Base-by-base conservation (phyloP, 352 stramenopile species). In the Globisporangium echinulatum region DNA sequence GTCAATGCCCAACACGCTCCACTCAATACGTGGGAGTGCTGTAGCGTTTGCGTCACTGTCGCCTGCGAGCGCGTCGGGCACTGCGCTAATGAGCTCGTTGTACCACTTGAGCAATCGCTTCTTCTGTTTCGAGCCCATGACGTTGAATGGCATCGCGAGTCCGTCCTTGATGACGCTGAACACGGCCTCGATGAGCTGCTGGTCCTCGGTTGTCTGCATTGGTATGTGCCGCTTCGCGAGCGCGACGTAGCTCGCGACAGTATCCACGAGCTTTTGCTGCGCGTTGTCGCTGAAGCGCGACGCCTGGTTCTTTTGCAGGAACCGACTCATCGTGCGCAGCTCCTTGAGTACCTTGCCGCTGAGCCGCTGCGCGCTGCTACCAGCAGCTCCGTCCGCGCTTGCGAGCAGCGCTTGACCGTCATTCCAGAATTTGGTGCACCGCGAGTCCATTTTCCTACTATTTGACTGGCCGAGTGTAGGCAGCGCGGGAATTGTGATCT, bases 101-200 rank as follows among this genome's bases (percentile, higher is more conserved):
- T 92, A 86, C 80, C 84, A 90, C 54, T 94, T 94, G 36, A 94
- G 58, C 47, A 92, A 66, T 15, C 66, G 72, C 54, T 92, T 92
- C 67, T 94, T 92, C 52, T 92, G 79, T 57, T 92, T 94, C 14
- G 75, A 78, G 59, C 80, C 75, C 52, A 92, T 69, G 52, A 92
- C 82, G 57, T 79, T 88, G 59, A 90, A 92, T 4, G 82, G 85
- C 85, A 94, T 94, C 11, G 82, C 85, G 0, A 94, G 74, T 0
- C 69, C 81, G 48, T 94, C 85, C 51, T 92, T 94, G 36, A 94
- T 70, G 9, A 81, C 78, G 46, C 87, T 63, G 46, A 92, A 85
- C 13, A 73, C 70, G 0, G 72, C 77, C 48, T 94, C 80, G 6
- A 73, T 50, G 42, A 92, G 56, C 65, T 84, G 71, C 44, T 68